Base-by-base conservation (phyloP, 805 yeast genomes). In the Spathaspora hagerdaliae region DNA sequence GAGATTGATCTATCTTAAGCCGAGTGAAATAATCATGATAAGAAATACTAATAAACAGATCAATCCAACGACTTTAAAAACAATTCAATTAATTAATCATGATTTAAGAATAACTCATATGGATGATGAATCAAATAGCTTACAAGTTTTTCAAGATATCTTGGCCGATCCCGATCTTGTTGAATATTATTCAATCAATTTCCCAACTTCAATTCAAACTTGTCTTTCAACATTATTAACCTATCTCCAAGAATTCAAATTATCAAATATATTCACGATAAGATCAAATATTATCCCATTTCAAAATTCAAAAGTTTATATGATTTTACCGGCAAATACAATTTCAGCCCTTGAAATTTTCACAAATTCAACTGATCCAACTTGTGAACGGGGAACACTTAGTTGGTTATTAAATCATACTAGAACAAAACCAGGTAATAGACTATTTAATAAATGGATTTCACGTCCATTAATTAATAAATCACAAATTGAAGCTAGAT, bases 391-490 rank as follows among this genome's bases (percentile, higher is more conserved):
- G 31, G 98, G 97, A 0, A 81, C 96, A 0, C 65, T 92, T 11
- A 60, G 87, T 12, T 87, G 95, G 90, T 68, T 88, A 2, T 54
- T 94, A 48, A 86, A 92, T 59, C 90, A 85, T 52, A 87, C 98
- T 0, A 66, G 79, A 31, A 87, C 98, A 0, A 71, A 75, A 27
- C 85, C 84, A 61, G 99, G 99, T 0, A 75, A 72, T 38, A 64
- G 96, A 44, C 54, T 79, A 47, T 60, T 94, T 11, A 71, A 74
- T 27, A 68, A 76, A 34, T 94, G 99, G 99, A 65, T 91, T 0
- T 71, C 81, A 1, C 71, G 75, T 48, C 99, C 99, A 1, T 69
- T 91, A 19, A 63, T 79, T 0, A 73, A 81, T 37, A 66, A 71
- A 29, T 71, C 65, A 1, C 65, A 65, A 7, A 85, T 94, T 2